Conservation (phyloP, 129 eudicot species). For the Mikania micrantha region DNA sequence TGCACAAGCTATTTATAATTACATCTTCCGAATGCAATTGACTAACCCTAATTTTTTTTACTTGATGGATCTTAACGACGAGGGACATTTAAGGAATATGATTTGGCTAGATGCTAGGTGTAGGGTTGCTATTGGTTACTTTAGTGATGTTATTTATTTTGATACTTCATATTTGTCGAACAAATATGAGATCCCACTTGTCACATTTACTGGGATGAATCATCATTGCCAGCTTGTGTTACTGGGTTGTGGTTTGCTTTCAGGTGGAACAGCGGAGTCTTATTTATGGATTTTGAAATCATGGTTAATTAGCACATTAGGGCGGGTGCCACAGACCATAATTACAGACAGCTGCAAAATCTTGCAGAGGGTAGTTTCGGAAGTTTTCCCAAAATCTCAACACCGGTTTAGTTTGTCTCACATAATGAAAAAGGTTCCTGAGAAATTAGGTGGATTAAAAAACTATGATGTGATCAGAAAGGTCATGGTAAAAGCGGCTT, state of each 20-base stretch:
- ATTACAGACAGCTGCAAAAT: conserved; percentile 68
- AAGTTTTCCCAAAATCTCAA: conserved; percentile 64
- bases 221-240: conserved; percentile 77
- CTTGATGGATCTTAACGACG: conserved; percentile 63
- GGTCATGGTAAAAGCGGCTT: conserved; percentile 46
- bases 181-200: conserved; percentile 78
- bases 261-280: conserved; percentile 55
- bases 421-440: conserved; percentile 79
- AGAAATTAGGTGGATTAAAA: conserved; percentile 71
- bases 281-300: conserved; percentile 64
- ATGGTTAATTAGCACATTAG: conserved; percentile 53
- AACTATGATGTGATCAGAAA: conserved; percentile 75
- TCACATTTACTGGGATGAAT: conserved; percentile 68
- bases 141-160: conserved; percentile 58
- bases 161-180: conserved; percentile 62
- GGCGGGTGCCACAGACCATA: conserved; percentile 60
- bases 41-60: conserved; percentile 82
- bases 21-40: conserved; percentile 84
- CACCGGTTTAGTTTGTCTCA: conserved; percentile 72
- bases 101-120: conserved; percentile 83
- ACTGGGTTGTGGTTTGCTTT: conserved; percentile 82
- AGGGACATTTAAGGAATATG: conserved; percentile 60
- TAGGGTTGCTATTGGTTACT: conserved; percentile 65
- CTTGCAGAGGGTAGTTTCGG: conserved; percentile 52
- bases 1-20: conserved; percentile 77